Evolutionary conservation across 2,329 filamentous ascomycete genomes (phyloP), one percentile per base, ranked within the genome.

Genomic region (Alternaria atra): DNA sequence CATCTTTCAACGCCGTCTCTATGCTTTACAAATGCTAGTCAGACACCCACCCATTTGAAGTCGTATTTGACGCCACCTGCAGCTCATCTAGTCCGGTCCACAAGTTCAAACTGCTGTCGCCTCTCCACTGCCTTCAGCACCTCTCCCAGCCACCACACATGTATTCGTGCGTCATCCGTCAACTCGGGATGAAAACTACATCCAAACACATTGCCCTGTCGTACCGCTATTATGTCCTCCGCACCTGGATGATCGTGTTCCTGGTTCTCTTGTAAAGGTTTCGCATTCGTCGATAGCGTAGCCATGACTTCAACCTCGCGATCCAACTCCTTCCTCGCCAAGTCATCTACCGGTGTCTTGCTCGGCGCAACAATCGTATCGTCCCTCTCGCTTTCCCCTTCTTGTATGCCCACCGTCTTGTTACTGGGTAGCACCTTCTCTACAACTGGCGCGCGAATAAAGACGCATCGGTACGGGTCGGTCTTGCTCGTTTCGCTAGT

Each of bases 111-210:
- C 44, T 73, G 60, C 64, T 71, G 66, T 58, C 75, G 69, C 50
- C 68, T 65, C 58, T 76, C 65, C 7, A 73, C 66, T 3, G 77
- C 75, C 58, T 72, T 72, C 47, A 77, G 25, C 2, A 93, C 91
- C 79, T 94, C 87, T 69, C 85, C 82, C 75, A 99, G 74, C 95
- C 95, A 99, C 95, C 95, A 98, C 5, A 87, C 85, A 79, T 99
- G 95, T 73, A 98, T 96, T 57, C 95, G 86, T 58, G 89, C 83
- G 80, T 99, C 95, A 7, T 89, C 87, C 0, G 94, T 98, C 77
- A 99, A 79, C 79, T 99, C 95, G 0, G 95, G 95, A 72, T 98
- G 95, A 75, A 98, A 99, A 73, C 94, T 97, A 3, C 91, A 97
- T 4, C 93, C 95, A 71, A 98, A 91, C 0, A 97, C 90, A 78